phyloP scores from a whole-genome alignment of 208 protist genomes.

The Leptomonas pyrrhocoris region DNA sequence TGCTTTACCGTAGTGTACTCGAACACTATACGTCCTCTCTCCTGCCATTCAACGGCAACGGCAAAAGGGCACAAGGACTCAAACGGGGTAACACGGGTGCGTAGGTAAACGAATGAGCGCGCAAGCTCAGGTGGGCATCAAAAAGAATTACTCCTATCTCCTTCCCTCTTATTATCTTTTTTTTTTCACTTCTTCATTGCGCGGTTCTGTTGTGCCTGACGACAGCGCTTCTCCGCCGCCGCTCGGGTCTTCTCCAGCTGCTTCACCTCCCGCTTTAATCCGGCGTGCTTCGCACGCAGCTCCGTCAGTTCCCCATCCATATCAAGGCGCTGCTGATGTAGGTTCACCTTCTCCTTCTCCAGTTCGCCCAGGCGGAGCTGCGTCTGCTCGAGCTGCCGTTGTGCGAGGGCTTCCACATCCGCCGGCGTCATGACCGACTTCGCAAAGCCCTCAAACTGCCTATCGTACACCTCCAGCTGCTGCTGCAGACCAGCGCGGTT shows the following conservation, averaged over 20 bases:
- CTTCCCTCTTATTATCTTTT: background rate
- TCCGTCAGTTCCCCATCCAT: slow-evolving; percentile 74
- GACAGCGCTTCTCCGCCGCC: slow-evolving; percentile 76
- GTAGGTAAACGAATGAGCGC: no score
- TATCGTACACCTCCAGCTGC: slow-evolving; percentile 72
- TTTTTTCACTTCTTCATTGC: slow-evolving; percentile 25
- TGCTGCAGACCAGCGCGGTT: slow-evolving; percentile 42
- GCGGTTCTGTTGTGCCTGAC: slow-evolving; percentile 60
- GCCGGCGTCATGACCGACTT: slow-evolving; percentile 54
- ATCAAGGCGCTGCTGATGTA: slow-evolving; percentile 60
- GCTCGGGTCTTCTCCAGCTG: slow-evolving; percentile 58
- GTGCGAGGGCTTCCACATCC: slow-evolving; percentile 52
- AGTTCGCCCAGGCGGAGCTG: slow-evolving; percentile 49
- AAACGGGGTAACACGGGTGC: no score
- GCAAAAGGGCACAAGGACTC: no score
- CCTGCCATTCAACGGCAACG: no score
- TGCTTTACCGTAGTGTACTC: no score
- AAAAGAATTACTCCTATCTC: slow-evolving; percentile 1
- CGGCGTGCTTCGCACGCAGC: slow-evolving; percentile 49
- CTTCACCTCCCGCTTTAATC: slow-evolving; percentile 55
- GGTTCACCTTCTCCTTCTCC: slow-evolving; percentile 62
- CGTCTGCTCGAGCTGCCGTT: slow-evolving; percentile 51
- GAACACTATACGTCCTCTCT: no score
- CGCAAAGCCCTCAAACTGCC: slow-evolving; percentile 58
- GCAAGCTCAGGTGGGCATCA: no score